Conservation (phyloP, 208 protist species). For the Wallacemonas rigidus region DNA sequence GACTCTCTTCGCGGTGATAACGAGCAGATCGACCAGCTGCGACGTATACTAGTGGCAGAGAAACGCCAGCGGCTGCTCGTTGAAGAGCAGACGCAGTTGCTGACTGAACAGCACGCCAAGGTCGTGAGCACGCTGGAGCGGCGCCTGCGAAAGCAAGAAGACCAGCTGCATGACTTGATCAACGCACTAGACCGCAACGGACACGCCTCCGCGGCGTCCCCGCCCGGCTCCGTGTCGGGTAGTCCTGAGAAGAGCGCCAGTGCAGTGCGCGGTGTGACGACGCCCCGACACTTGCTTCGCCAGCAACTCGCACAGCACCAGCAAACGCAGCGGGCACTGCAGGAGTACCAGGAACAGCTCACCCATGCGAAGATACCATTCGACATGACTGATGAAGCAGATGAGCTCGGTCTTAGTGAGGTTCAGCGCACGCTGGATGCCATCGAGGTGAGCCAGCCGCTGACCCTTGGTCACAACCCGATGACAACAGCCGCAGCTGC, state of each 20-base stretch:
- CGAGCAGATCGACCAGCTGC: constrained; percentile 35
- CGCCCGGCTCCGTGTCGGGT: not conserved
- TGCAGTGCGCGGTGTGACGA: constrained; percentile 17
- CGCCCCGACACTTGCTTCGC: constrained; percentile 56
- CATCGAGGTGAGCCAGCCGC: constrained; percentile 37
- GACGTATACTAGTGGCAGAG: constrained; percentile 58
- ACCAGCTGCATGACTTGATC: constrained; percentile 69
- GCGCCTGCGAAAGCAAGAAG: constrained; percentile 75
- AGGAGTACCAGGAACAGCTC: constrained; percentile 47
- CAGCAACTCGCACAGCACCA: constrained; percentile 71
- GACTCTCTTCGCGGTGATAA: constrained; percentile 1
- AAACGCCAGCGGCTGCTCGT: constrained; percentile 80
- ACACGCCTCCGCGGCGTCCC: not conserved
- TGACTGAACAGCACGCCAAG: constrained; percentile 81
- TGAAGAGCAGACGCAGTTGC: constrained; percentile 81
- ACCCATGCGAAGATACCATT: constrained; percentile 3
- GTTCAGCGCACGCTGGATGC: constrained; percentile 33
- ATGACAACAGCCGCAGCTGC: not conserved
- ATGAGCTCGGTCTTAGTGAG: constrained; percentile 31
- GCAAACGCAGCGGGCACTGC: constrained; percentile 51
- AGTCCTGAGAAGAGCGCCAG: constrained; percentile 10
- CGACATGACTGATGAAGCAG: constrained; percentile 28
- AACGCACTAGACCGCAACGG: constrained; percentile 36
- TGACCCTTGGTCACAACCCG: constrained; percentile 22
- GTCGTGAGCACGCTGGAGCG: constrained; percentile 72